Evolutionary conservation across 495 filamentous ascomycete species (phyloP).

Genomic region (Lophiostoma macrostomum): DNA sequence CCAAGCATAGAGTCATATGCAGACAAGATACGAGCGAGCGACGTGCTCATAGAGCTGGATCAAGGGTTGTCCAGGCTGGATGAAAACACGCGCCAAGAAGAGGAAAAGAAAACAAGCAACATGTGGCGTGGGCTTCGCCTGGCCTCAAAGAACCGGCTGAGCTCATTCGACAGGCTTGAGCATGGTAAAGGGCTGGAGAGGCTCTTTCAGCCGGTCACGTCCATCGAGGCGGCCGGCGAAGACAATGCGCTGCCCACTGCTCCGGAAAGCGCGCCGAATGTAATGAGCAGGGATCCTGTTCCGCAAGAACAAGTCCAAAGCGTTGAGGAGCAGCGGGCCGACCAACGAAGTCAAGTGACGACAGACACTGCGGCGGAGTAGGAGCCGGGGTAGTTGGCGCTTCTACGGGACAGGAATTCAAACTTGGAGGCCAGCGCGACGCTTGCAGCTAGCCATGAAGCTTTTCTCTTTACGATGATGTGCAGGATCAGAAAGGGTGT

Average conservation of each 20-base stretch:
- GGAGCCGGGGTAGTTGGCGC: slow-evolving; percentile 43
- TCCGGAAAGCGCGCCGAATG: too few species aligned
- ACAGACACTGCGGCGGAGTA: slow-evolving; percentile 41
- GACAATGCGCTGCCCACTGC: slow-evolving; percentile 26
- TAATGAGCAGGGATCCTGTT: slow-evolving; percentile 31
- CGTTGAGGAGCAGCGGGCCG: slow-evolving; percentile 33
- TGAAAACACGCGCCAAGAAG: slow-evolving; percentile 63
- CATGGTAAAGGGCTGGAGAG: slow-evolving; percentile 64
- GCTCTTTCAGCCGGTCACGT: slow-evolving; percentile 45
- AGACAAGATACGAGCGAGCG: slow-evolving; percentile 59
- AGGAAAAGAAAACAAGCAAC: slow-evolving; percentile 74
- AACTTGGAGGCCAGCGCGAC: slow-evolving; percentile 20
- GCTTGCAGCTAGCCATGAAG: slow-evolving; percentile 20
- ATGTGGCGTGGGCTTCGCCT: slow-evolving; percentile 84
- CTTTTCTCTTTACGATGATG: slow-evolving; percentile 40
- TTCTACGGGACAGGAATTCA: slow-evolving; percentile 30
- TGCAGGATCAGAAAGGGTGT: slow-evolving; percentile 45
- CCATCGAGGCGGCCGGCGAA: slow-evolving; percentile 30
- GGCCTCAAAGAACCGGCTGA: slow-evolving; percentile 66
- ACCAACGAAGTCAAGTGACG: slow-evolving; percentile 33
- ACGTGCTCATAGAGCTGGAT: slow-evolving; percentile 87
- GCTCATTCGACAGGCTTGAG: slow-evolving; percentile 80
- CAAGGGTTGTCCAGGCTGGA: slow-evolving; percentile 67
- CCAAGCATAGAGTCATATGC: slow-evolving; percentile 55
- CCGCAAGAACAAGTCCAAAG: slow-evolving; percentile 30